phyloP scores from a whole-genome alignment of 2,329 filamentous ascomycete genomes.

The Paraphoma chrysanthemicola region DNA sequence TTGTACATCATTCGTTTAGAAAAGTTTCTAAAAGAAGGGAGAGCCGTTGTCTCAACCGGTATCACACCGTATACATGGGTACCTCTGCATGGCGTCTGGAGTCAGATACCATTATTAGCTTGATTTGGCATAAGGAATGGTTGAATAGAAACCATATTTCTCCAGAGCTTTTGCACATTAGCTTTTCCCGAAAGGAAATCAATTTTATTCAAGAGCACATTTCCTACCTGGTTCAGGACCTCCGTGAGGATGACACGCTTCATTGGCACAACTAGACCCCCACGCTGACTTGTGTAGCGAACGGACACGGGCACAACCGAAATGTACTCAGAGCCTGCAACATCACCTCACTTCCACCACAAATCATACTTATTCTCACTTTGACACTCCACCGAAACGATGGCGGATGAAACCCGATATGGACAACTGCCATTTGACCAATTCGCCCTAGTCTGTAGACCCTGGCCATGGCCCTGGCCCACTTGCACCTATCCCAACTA shows the following conservation, averaged over 20 bases:
- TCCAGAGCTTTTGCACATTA: not conserved
- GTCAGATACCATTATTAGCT: constrained; percentile 1
- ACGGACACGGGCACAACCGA: too few relatives aligned
- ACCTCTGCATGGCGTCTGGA: constrained; percentile 5
- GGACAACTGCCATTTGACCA: not conserved
- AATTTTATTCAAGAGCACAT: too few relatives aligned
- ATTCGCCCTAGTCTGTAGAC: not conserved
- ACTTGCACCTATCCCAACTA: not conserved
- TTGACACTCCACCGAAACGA: not conserved
- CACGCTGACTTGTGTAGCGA: too few relatives aligned
- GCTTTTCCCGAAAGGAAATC: too few relatives aligned
- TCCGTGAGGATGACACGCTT: too few relatives aligned
- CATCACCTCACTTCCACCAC: too few relatives aligned
- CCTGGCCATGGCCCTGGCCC: too few relatives aligned
- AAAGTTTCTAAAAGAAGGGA: too few relatives aligned
- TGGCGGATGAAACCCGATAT: not conserved
- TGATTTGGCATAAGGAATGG: not conserved
- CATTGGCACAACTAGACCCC: too few relatives aligned
- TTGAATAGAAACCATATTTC: not conserved
- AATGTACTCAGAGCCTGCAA: too few relatives aligned
- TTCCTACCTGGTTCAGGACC: too few relatives aligned
- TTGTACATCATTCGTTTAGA: not conserved
- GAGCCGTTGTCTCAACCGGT: not conserved
- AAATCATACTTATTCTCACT: too few relatives aligned
- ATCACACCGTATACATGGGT: constrained; percentile 2